Base-by-base conservation (phyloP, 805 yeast genomes). In the Phaffomyces antillensis region DNA sequence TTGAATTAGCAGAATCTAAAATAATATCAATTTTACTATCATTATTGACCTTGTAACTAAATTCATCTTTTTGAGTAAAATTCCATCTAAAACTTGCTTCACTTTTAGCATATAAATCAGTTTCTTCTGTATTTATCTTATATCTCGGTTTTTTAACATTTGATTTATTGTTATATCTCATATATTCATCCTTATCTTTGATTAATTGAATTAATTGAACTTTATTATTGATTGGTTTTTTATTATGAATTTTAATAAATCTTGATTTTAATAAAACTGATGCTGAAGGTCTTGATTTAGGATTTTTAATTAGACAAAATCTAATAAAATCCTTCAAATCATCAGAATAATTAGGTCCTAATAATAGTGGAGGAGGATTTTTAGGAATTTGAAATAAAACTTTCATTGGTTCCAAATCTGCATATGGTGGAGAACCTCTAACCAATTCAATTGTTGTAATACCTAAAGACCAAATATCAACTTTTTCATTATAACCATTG, bases 391-490 rank as follows among this genome's bases (percentile, higher is more conserved):
- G 74, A 54, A 81, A 74, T 53, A 91, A 68, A 0, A 86, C 87
- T 51, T 83, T 80, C 79, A 83, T 74, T 13, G 96, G 95, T 43
- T 83, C 86, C 44, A 75, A 70, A 24, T 81, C 77, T 1, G 86
- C 65, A 44, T 79, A 69, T 0, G 99, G 99, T 0, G 96, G 96
- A 10, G 71, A 64, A 0, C 97, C 98, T 4, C 81, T 79, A 2
- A 85, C 73, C 40, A 93, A 67, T 64, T 93, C 99, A 55, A 86
- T 84, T 1, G 86, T 79, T 0, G 98, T 90, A 42, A 93, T 91
- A 0, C 99, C 99, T 20, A 89, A 68, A 0, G 96, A 88, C 99
- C 99, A 93, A 43, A 93, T 86, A 60, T 93, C 99, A 1, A 89
- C 96, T 56, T 84, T 86, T 50, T 82, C 85, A 58, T 86, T 75